Conservation (phyloP, 495 filamentous ascomycete species). For the Hypoxylon fuscum region DNA sequence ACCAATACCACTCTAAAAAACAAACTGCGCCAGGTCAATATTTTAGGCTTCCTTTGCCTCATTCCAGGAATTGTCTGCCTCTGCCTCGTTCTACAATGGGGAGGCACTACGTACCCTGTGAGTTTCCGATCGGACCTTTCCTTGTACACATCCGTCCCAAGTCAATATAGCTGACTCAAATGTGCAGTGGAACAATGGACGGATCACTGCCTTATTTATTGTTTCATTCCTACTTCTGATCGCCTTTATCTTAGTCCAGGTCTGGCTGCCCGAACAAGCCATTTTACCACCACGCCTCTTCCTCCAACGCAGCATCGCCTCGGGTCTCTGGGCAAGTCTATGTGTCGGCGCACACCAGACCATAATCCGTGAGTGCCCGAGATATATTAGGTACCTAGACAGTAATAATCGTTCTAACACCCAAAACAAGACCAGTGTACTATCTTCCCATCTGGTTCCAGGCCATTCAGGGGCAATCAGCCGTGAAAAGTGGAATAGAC, state of each 20-base stretch:
- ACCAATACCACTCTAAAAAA: background rate
- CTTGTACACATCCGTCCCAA: background rate
- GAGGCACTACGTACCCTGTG: slow-evolving; percentile 59
- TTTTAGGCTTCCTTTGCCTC: background rate
- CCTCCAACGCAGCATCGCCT: slow-evolving; percentile 67
- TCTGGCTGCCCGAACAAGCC: background rate
- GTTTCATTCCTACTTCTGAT: slow-evolving; percentile 48
- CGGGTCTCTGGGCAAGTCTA: slow-evolving; percentile 33
- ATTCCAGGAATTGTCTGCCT: slow-evolving; percentile 61
- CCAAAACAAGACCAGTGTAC: slow-evolving; percentile 68
- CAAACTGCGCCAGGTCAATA: background rate
- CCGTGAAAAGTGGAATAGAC: slow-evolving; percentile 60
- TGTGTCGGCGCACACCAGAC: background rate
- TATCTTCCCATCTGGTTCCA: slow-evolving; percentile 77
- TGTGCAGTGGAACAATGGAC: slow-evolving; percentile 55
- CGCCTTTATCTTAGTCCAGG: background rate
- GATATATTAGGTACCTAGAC: too few species aligned
- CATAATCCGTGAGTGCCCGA: background rate
- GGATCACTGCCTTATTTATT: slow-evolving; percentile 63
- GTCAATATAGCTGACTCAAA: background rate
- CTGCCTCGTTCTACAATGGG: slow-evolving; percentile 69
- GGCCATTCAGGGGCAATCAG: slow-evolving; percentile 60
- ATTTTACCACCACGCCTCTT: slow-evolving; percentile 39
- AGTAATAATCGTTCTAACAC: too few species aligned
- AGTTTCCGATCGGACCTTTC: background rate